These are phyloP conservation scores for Rhododendron williamsianum DNA, from an alignment of 148 eudicot species.

Conservation along the genomic window DNA sequence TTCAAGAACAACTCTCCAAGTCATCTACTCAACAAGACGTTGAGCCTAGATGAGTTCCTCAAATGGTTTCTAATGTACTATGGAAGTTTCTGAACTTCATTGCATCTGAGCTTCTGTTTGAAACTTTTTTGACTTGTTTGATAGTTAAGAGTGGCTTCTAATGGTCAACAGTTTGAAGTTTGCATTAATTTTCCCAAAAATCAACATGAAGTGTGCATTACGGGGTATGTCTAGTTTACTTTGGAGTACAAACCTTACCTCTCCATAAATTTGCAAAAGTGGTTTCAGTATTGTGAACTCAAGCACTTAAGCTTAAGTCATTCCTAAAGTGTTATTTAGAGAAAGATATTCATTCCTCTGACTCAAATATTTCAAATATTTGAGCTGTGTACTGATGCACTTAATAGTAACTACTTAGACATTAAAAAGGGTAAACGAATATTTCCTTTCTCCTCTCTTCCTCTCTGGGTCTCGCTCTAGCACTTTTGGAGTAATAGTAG, in stretches of 20 bases:
- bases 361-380: neutral
- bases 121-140: neutral
- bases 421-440: neutral
- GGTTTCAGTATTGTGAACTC: neutral
- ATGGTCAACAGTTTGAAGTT: neutral
- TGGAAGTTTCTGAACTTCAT: neutral
- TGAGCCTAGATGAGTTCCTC: neutral
- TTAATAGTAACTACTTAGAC: no score
- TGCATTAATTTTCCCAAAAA: neutral
- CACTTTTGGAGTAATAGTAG: neutral
- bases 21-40: neutral
- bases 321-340: neutral
- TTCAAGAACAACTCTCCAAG: neutral
- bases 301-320: neutral
- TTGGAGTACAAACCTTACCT: neutral
- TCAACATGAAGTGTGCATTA: neutral
- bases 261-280: neutral
- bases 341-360: neutral
- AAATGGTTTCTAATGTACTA: neutral
- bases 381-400: neutral
- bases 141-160: neutral
- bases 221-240: neutral
- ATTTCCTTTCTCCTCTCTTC: neutral
- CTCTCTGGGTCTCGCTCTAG: neutral
- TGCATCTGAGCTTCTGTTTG: neutral